Evolutionary conservation across 2,329 filamentous ascomycete genomes (phyloP).

Genomic region (Epichloe amarillans): DNA sequence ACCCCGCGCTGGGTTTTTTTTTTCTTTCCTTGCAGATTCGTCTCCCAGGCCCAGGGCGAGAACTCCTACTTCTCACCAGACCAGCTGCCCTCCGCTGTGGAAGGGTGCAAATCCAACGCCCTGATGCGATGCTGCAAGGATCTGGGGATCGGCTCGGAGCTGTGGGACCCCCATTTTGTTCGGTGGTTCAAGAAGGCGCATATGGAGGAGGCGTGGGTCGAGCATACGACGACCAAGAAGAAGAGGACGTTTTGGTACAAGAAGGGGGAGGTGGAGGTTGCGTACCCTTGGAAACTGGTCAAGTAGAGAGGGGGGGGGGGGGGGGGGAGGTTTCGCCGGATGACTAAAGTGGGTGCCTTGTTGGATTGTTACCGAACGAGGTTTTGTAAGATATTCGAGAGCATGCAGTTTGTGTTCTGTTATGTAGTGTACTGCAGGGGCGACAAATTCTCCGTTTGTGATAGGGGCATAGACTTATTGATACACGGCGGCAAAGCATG

Average conservation of each 20-base stretch:
- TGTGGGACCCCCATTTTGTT: constrained; percentile 88
- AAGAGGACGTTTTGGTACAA: constrained; percentile 75
- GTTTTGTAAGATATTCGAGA: neutral
- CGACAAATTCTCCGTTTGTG: neutral
- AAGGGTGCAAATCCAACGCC: constrained; percentile 96
- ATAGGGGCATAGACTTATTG: neutral
- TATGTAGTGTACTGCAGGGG: neutral
- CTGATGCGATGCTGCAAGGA: constrained; percentile 98
- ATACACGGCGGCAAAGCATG: neutral
- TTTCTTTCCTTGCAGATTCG: constrained; percentile 46
- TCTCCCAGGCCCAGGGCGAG: constrained; percentile 85
- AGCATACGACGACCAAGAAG: constrained; percentile 78
- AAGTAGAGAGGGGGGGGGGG: no score
- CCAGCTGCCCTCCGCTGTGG: constrained; percentile 82
- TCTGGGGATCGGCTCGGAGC: constrained; percentile 80
- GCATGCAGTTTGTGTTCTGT: neutral
- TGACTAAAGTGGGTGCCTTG: no score
- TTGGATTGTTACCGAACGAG: neutral
- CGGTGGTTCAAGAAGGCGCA: constrained; percentile 64
- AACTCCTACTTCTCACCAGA: constrained; percentile 87
- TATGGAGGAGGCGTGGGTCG: constrained; percentile 74
- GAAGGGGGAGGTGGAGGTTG: constrained; percentile 61
- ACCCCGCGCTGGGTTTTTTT: neutral
- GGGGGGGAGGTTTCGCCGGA: no score
- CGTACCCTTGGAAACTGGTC: constrained; percentile 41